Conservation (phyloP, 768 basidiomycete genomes). For the Tulasnella sp. region DNA sequence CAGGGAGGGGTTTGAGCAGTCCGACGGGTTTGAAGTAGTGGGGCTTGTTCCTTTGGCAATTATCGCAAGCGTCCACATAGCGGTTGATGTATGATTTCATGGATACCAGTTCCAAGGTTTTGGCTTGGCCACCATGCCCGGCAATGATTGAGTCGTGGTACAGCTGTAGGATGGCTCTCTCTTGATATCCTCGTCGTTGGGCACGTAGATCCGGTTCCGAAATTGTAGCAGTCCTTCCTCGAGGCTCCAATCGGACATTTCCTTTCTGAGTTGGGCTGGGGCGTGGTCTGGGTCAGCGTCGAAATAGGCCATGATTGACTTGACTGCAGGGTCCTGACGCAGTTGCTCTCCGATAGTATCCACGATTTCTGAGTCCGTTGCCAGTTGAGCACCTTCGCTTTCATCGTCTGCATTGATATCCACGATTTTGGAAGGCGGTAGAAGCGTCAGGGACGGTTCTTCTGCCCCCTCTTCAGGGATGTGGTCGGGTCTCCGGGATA, state of each 20-base stretch:
- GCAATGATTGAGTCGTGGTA: not conserved
- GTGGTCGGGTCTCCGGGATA: not conserved
- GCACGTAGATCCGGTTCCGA: constrained; percentile 23
- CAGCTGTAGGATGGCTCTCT: not conserved
- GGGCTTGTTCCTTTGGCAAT: constrained; percentile 33
- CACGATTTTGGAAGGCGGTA: not conserved
- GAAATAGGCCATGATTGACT: too few species aligned
- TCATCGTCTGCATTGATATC: too few species aligned
- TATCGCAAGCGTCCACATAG: constrained; percentile 35
- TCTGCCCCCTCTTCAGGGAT: constrained; percentile 23
- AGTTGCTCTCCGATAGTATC: not conserved
- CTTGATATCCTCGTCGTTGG: not conserved
- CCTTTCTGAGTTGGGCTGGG: not conserved
- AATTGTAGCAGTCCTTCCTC: not conserved
- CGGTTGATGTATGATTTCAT: constrained; percentile 31
- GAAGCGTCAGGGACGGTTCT: not conserved
- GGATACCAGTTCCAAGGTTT: constrained; percentile 32
- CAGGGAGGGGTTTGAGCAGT: constrained; percentile 33
- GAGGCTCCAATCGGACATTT: not conserved
- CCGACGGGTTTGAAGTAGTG: constrained; percentile 30
- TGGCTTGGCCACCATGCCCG: constrained; percentile 29
- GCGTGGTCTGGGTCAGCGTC: not conserved
- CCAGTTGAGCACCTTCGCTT: not conserved
- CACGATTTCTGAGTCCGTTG: not conserved
- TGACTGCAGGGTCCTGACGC: too few species aligned